phyloP scores from a whole-genome alignment of 306 rosid genomes.

The Ziziphus jujuba region DNA sequence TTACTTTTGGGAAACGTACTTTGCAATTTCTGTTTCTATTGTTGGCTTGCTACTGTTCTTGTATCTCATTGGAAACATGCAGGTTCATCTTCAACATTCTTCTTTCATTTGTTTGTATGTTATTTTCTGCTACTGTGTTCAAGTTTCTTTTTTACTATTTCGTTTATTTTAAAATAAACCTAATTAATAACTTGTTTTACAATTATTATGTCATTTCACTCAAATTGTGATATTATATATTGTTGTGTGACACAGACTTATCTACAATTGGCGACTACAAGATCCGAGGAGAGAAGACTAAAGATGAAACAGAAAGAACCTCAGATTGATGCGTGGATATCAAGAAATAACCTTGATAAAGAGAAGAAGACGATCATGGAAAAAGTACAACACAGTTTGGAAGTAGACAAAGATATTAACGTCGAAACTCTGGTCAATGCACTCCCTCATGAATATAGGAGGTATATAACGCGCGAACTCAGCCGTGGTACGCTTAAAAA shows the following conservation, averaged over 20 bases:
- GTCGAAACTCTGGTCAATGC: background rate
- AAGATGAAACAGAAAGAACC: constrained; percentile 10
- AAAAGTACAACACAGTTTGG: background rate
- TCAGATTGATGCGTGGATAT: constrained; percentile 7
- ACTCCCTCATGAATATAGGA: background rate
- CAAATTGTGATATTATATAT: too few relatives aligned
- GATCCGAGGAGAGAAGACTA: constrained; percentile 1
- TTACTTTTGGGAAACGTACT: constrained; percentile 36
- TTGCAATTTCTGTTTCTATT: constrained; percentile 46
- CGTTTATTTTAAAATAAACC: too few relatives aligned
- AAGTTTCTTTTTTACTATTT: too few relatives aligned
- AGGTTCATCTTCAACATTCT: constrained; percentile 26
- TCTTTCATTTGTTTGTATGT: too few relatives aligned
- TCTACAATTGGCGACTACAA: constrained; percentile 12
- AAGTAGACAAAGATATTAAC: constrained; percentile 12
- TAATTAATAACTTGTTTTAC: too few relatives aligned
- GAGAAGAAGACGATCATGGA: constrained; percentile 1
- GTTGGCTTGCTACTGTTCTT: constrained; percentile 59
- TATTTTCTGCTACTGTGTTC: too few relatives aligned
- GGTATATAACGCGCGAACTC: background rate
- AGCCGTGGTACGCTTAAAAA: background rate
- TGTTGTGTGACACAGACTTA: background rate
- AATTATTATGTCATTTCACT: too few relatives aligned
- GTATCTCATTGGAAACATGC: constrained; percentile 62
- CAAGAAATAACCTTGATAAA: background rate